These are phyloP conservation scores for Citrus reticulata DNA, from an alignment of 345 rosid species.

Conservation along the genomic window DNA sequence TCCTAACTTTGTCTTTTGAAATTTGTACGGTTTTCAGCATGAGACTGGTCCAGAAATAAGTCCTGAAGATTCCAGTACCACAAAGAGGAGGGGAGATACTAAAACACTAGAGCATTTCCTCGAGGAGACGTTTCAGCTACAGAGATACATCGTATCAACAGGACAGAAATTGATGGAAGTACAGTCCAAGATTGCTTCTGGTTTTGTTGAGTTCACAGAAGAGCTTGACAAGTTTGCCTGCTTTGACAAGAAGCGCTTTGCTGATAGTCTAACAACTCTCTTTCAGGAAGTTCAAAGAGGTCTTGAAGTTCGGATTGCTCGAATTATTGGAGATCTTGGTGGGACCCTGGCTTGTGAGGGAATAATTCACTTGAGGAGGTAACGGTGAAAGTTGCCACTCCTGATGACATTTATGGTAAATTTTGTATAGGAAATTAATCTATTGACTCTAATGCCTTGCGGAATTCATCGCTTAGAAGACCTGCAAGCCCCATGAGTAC, in stretches of 20 bases:
- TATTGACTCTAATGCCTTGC: neutral
- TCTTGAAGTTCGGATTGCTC: conserved; percentile 81
- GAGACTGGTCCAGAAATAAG: conserved; percentile 33
- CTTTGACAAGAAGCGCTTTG: conserved; percentile 64
- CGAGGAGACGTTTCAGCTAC: conserved; percentile 85
- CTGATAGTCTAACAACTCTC: conserved; percentile 54
- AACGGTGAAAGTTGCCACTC: neutral
- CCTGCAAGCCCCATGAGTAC: no score
- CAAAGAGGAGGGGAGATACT: conserved; percentile 39
- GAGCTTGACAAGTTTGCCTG: conserved; percentile 40
- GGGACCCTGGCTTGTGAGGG: conserved; percentile 91
- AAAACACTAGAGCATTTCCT: conserved; percentile 67
- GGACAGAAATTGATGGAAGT: conserved; percentile 84
- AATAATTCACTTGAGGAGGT: conserved; percentile 55
- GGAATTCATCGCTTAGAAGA: no score
- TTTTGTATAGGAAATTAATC: neutral
- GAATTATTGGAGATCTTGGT: conserved; percentile 83
- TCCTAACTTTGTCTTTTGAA: neutral
- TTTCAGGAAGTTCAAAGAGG: conserved; percentile 91
- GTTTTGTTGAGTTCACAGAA: conserved; percentile 43
- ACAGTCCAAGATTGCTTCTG: conserved; percentile 60
- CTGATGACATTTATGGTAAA: neutral
- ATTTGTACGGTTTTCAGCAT: conserved; percentile 40
- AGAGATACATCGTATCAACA: conserved; percentile 74
- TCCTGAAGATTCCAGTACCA: conserved; percentile 21